A percentile compares a stretch with the other conserved stretches of the same genome.
phyloP scores from a whole-genome alignment of 202 grass and related monocot species.

The Saccharum hybrid region DNA sequence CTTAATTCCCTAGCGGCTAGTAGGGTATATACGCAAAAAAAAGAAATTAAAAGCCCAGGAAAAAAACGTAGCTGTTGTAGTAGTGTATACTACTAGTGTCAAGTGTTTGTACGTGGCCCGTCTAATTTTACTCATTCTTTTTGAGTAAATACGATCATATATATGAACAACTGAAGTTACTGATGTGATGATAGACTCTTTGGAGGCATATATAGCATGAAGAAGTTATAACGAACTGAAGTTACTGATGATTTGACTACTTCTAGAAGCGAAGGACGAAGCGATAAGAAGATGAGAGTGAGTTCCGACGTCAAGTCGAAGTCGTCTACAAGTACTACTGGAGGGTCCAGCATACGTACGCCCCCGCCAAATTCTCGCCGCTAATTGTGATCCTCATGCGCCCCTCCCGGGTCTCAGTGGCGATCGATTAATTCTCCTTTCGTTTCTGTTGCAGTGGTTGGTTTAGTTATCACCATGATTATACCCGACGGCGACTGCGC shows the following conservation, averaged over 20 bases:
- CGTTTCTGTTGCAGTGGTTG: conserved; percentile 33
- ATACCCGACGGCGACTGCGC: conserved; percentile 37
- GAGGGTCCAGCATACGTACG: conserved; percentile 35
- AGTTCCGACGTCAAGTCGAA: conserved; percentile 41
- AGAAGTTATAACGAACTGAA: background rate
- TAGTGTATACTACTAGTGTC: background rate
- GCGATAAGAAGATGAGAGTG: background rate
- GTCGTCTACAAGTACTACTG: conserved; percentile 33
- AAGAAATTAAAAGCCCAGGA: background rate
- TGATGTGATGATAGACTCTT: background rate
- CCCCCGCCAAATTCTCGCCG: conserved; percentile 55
- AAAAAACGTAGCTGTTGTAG: conserved; percentile 21
- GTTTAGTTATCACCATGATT: conserved; percentile 44
- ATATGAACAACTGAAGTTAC: conserved; percentile 1
- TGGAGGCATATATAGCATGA: background rate
- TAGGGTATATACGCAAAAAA: conserved; percentile 28
- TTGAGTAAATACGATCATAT: background rate
- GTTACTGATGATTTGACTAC: background rate
- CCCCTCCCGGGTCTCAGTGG: conserved; percentile 1
- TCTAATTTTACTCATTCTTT: conserved; percentile 61
- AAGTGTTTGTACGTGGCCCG: conserved; percentile 35
- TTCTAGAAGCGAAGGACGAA: background rate
- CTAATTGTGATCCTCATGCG: conserved; percentile 63
- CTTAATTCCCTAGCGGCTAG: conserved; percentile 35
- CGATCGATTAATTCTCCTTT: conserved; percentile 9